Conservation (phyloP, 1,284 basidiomycete species). For the Chalciporus sp. region DNA sequence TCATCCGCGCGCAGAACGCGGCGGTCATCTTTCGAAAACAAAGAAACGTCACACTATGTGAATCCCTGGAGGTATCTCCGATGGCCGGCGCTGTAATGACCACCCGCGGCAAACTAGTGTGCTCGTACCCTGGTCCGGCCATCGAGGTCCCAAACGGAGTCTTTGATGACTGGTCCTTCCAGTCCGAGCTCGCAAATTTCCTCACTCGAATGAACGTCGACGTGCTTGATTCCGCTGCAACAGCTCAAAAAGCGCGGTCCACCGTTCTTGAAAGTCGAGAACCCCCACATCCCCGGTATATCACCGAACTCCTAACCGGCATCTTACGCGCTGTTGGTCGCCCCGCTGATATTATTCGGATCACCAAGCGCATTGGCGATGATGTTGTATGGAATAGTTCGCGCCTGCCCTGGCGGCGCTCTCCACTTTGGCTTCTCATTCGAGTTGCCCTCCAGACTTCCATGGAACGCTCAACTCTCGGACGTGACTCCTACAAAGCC, state of each 20-base stretch:
- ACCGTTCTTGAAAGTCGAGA: slow-evolving; percentile 32
- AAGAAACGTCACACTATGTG: slow-evolving; percentile 20
- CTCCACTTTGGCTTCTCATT: slow-evolving; percentile 47
- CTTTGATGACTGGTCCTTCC: slow-evolving; percentile 10
- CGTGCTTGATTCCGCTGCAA: no score
- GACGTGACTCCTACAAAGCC: slow-evolving; percentile 40
- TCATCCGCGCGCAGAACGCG: slow-evolving; percentile 37
- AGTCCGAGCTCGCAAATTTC: slow-evolving; percentile 10
- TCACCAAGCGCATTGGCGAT: slow-evolving; percentile 41
- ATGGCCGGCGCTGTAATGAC: slow-evolving; percentile 18
- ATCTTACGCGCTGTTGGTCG: slow-evolving; percentile 39
- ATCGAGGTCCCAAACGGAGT: slow-evolving; percentile 8
- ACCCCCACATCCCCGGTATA: slow-evolving; percentile 40
- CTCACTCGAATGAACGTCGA: slow-evolving; percentile 4
- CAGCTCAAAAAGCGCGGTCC: neutral
- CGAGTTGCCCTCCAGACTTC: slow-evolving; percentile 36
- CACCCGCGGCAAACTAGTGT: slow-evolving; percentile 33
- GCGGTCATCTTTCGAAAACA: slow-evolving; percentile 32
- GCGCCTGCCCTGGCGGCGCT: slow-evolving; percentile 47
- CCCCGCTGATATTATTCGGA: slow-evolving; percentile 29
- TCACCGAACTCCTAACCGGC: slow-evolving; percentile 43
- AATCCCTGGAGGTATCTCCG: slow-evolving; percentile 35
- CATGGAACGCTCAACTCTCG: slow-evolving; percentile 32
- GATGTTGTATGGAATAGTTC: slow-evolving; percentile 41
- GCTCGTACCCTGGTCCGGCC: slow-evolving; percentile 20